phyloP scores from a whole-genome alignment of 208 protist species.

The Leishmania guyanensis region DNA sequence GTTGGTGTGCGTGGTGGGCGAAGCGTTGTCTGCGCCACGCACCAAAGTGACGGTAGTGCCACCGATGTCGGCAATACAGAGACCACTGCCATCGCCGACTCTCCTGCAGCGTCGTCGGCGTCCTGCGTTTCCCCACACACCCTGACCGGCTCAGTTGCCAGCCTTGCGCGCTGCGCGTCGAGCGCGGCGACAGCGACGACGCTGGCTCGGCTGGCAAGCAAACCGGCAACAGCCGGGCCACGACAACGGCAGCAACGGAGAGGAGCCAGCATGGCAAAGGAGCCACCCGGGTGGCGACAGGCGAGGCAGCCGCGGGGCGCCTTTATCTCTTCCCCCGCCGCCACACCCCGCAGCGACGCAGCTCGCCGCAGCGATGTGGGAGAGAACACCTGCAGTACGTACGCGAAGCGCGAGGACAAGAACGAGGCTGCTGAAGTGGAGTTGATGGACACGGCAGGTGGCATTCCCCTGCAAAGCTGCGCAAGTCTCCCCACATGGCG shows the following conservation, averaged over 20 bases:
- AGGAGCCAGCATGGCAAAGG: neutral
- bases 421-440: neutral
- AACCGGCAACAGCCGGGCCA: neutral
- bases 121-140: neutral
- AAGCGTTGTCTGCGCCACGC: neutral
- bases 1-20: no score
- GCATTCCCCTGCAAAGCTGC: neutral
- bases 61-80: neutral
- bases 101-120: neutral
- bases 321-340: neutral
- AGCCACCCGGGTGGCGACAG: neutral
- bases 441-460: neutral
- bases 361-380: neutral
- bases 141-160: neutral
- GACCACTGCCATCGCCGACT: neutral
- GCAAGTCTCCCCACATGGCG: neutral
- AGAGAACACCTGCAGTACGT: neutral
- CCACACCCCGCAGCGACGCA: neutral
- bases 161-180: neutral
- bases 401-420: neutral
- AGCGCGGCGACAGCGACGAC: neutral
- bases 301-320: neutral
- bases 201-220: neutral
- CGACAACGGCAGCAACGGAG: neutral
- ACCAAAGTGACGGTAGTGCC: neutral